phyloP scores from a whole-genome alignment of 768 basidiomycete genomes.

The Rhodotorula babjevae region DNA sequence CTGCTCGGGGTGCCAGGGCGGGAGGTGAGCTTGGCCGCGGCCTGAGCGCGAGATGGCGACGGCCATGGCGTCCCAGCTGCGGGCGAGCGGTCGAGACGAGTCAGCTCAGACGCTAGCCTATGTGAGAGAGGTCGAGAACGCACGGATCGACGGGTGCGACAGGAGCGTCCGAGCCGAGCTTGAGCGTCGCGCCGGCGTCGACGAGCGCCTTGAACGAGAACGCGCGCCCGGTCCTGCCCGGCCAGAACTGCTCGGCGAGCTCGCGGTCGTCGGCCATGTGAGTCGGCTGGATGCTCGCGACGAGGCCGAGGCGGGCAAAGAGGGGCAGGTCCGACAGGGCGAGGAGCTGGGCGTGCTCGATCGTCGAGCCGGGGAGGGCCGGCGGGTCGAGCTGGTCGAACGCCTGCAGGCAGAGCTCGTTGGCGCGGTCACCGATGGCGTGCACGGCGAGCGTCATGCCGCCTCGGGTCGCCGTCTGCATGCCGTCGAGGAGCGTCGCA shows the following conservation, averaged over 20 bases:
- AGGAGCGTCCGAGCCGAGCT: constrained; percentile 43
- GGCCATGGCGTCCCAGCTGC: constrained; percentile 35
- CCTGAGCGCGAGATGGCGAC: constrained; percentile 30
- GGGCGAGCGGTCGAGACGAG: too few relatives aligned
- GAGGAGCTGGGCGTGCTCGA: constrained; percentile 44
- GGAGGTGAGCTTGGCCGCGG: constrained; percentile 25
- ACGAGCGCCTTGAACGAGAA: constrained; percentile 37
- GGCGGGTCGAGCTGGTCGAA: constrained; percentile 20
- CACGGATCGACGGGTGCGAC: constrained; percentile 42
- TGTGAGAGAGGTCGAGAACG: constrained; percentile 13
- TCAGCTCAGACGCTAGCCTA: too few relatives aligned
- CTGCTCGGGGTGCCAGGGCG: constrained; percentile 41
- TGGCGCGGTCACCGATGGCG: constrained; percentile 43
- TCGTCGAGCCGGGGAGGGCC: constrained; percentile 34
- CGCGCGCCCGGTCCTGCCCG: constrained; percentile 38
- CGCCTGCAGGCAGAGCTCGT: constrained; percentile 36
- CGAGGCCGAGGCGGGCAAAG: constrained; percentile 36
- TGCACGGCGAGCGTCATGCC: constrained; percentile 42
- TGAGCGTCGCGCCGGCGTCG: constrained; percentile 39
- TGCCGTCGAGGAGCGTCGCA: constrained; percentile 27
- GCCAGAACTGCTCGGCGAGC: constrained; percentile 41
- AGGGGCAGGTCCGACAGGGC: constrained; percentile 35
- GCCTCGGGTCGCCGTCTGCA: constrained; percentile 27
- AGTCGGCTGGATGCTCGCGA: constrained; percentile 42
- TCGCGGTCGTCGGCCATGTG: constrained; percentile 44